phyloP scores from a whole-genome alignment of 257 asterid genomes.

The Prunella vulgaris region DNA sequence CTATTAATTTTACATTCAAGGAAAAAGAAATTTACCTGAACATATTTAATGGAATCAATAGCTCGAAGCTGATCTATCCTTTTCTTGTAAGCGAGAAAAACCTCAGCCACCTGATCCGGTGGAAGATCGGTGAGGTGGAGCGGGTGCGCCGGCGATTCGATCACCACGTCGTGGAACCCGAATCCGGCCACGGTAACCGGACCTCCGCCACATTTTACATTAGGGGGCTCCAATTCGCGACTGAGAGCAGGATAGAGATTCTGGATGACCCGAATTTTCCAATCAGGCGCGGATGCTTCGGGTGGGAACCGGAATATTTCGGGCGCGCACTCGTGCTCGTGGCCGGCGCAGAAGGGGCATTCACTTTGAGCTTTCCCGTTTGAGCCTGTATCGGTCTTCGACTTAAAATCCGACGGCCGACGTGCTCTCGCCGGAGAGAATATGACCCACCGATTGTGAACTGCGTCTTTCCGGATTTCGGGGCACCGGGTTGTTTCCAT shows the following conservation, averaged over 20 bases:
- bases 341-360: constrained; percentile 86
- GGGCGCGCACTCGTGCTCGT: constrained; percentile 94
- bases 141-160: constrained; percentile 79
- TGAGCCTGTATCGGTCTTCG: constrained; percentile 44
- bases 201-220: constrained; percentile 25
- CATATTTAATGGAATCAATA: constrained; percentile 49
- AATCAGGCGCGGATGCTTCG: constrained; percentile 43
- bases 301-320: constrained; percentile 79
- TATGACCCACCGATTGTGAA: constrained; percentile 79
- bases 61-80: constrained; percentile 60
- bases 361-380: constrained; percentile 26
- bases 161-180: constrained; percentile 95
- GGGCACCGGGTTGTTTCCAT: constrained; percentile 54
- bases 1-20: not conserved
- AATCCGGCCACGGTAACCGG: constrained; percentile 46
- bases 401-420: constrained; percentile 90
- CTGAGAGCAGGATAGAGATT: constrained; percentile 85
- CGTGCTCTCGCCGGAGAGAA: constrained; percentile 89
- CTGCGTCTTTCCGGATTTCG: constrained; percentile 72
- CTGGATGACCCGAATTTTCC: constrained; percentile 81
- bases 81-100: constrained; percentile 65
- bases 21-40: constrained; percentile 50
- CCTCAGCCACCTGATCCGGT: constrained; percentile 51
- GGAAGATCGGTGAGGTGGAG: constrained; percentile 63
- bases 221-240: constrained; percentile 42